Evolutionary conservation across 169 alveolate genomes (phyloP), one percentile per base, ranked within the genome.

Genomic region (Eimeria tenella): DNA sequence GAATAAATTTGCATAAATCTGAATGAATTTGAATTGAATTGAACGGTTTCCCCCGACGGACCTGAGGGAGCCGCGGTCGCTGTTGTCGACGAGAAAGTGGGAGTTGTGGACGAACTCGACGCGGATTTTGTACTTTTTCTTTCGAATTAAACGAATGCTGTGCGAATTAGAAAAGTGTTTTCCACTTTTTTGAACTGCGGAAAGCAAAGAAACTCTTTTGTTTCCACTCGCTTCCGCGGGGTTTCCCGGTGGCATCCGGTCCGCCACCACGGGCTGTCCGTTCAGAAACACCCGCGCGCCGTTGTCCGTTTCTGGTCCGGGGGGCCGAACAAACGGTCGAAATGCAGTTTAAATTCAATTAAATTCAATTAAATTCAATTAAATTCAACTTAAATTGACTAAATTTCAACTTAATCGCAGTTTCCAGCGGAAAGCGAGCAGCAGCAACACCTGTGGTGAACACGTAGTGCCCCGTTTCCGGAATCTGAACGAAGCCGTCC

Each of bases 21-120:
- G 17, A 9, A 58, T 58, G 65, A 58, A 58, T 58, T 58, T 11
- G 17, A 11, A 58, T 11, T 0, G 0, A 77, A 2, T n/a, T 21
- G 42, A 21, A n/a, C 8, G 1, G 0, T 1, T 19, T 31, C 31
- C 1, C 19, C 25, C 58, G 21, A 75, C 86, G 19, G 42, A 75
- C 86, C 50, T 42, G 7, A 75, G 65, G 23, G 65, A 49, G 31
- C 68, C 65, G 0, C n/a, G 23, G 63, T 75, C 65, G 63, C 65
- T 49, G 13, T 49, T 9, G 3, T 75, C 86, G 21, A 50, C 93
- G 19, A 75, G 62, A 49, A 75, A 94, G 86, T 97, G 98, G 52
- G 96, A 94, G 49, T 98, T 95, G 92, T 97, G 98, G 91, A 97
- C 96, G 93, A 97, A 79, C 62, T 97, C 99, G 25, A 97, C 95